Percentiles rank a stretch among this genome's conserved stretches.
Conservation (phyloP, 1,284 basidiomycete species). For the Cryptococcus sp. region DNA sequence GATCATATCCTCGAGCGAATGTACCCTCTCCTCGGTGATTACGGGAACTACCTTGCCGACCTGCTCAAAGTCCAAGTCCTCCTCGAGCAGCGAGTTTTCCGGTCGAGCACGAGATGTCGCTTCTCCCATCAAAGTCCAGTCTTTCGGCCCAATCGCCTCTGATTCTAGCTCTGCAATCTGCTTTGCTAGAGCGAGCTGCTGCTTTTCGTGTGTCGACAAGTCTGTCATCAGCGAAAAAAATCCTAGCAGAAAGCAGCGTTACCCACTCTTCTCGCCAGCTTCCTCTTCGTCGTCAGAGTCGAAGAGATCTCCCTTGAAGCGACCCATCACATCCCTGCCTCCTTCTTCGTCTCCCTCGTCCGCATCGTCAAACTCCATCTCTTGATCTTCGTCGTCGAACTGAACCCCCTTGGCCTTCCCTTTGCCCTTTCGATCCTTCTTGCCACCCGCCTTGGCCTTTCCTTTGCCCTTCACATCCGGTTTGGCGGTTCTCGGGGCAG, state of each 20-base stretch:
- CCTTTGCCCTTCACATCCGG: conserved; percentile 27
- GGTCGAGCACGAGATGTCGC: conserved; percentile 75
- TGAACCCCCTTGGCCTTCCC: conserved; percentile 18
- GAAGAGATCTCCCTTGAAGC: conserved; percentile 53
- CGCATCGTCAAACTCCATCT: conserved; percentile 22
- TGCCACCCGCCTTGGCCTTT: conserved; percentile 38
- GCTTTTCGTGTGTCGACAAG: conserved; percentile 52
- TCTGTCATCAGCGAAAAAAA: conserved; percentile 15
- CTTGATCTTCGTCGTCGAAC: conserved; percentile 28
- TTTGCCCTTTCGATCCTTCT: conserved; percentile 41
- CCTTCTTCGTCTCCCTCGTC: conserved; percentile 30
- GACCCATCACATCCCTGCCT: conserved; percentile 46
- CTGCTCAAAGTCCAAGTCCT: conserved; percentile 91
- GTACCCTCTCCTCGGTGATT: conserved; percentile 82
- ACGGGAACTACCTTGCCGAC: conserved; percentile 80
- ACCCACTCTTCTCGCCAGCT: conserved; percentile 33
- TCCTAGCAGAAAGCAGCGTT: background rate
- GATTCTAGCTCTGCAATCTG: conserved; percentile 54
- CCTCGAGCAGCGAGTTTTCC: conserved; percentile 84
- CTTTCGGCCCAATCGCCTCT: conserved; percentile 56
- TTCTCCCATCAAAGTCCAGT: conserved; percentile 94
- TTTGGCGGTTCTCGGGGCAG: conserved; percentile 43
- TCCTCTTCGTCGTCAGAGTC: conserved; percentile 51
- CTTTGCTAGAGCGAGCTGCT: conserved; percentile 49
- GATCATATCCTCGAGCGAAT: conserved; percentile 82